These are phyloP conservation scores for Alternaria triticina DNA, from an alignment of 2,329 filamentous ascomycete genomes.

Conservation along the genomic window DNA sequence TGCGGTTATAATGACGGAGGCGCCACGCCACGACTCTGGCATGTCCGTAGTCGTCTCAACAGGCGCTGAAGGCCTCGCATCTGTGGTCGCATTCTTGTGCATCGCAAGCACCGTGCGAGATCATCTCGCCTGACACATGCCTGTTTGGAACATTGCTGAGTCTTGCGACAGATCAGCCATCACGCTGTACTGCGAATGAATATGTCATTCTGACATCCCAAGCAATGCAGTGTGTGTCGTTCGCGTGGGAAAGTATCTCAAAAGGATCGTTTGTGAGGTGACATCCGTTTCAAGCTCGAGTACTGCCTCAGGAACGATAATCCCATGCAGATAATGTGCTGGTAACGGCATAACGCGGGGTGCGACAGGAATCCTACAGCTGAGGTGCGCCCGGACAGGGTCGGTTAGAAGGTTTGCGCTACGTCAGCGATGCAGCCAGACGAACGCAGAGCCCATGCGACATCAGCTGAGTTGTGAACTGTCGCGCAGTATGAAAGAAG, in stretches of 20 bases:
- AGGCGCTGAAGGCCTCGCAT: neutral
- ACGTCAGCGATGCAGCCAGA: neutral
- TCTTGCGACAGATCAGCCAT: neutral
- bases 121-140: neutral
- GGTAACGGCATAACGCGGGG: neutral
- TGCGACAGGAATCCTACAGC: neutral
- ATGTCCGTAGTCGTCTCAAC: neutral
- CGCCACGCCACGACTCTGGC: neutral
- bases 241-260: neutral
- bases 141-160: neutral
- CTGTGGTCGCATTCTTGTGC: neutral
- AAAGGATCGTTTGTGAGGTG: neutral
- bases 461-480: neutral
- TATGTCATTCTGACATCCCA: neutral
- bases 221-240: neutral
- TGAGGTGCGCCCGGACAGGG: neutral
- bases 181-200: neutral
- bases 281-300: neutral
- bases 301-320: neutral
- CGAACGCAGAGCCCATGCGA: neutral
- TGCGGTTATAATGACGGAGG: neutral
- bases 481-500: too few relatives aligned
- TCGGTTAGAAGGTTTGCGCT: neutral
- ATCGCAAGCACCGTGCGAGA: neutral
- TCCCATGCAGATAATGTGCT: neutral